These are phyloP conservation scores for Leonotis leonurus DNA, from an alignment of 257 asterid species.

Conservation along the genomic window DNA sequence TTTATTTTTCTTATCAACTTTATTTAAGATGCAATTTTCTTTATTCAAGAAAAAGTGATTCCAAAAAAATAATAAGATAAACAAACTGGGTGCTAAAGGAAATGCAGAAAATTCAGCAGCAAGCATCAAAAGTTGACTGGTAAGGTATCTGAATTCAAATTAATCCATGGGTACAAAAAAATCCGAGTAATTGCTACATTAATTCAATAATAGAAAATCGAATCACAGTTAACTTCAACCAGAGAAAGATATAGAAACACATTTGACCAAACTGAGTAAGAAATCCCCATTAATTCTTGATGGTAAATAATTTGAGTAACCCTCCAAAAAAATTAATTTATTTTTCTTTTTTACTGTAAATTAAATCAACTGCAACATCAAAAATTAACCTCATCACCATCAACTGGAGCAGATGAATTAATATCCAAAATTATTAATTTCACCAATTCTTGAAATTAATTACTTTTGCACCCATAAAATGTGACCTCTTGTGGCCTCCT, in stretches of 20 bases:
- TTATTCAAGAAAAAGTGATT: background rate
- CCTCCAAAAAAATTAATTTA: background rate
- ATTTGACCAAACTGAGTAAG: background rate
- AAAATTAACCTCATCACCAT: conserved; percentile 31
- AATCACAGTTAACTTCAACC: background rate
- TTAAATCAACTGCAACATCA: background rate
- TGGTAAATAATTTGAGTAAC: background rate
- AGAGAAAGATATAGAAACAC: background rate
- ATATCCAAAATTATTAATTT: conserved; percentile 40
- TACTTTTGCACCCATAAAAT: conserved; percentile 31
- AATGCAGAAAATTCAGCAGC: background rate
- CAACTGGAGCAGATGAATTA: conserved; percentile 58
- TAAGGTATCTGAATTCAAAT: background rate
- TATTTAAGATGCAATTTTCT: background rate
- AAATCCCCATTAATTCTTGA: background rate
- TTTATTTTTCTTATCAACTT: background rate
- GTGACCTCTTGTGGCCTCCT: conserved; percentile 83
- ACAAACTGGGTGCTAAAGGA: background rate
- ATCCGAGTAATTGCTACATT: background rate
- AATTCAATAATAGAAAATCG: conserved; percentile 6
- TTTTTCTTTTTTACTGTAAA: background rate
- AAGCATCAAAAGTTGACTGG: background rate
- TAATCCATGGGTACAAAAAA: background rate
- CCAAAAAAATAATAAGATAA: background rate
- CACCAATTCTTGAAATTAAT: conserved; percentile 29